Evolutionary conservation across 306 rosid species (phyloP), one percentile per base, ranked within the genome.

Genomic region (Cicer bijugum): DNA sequence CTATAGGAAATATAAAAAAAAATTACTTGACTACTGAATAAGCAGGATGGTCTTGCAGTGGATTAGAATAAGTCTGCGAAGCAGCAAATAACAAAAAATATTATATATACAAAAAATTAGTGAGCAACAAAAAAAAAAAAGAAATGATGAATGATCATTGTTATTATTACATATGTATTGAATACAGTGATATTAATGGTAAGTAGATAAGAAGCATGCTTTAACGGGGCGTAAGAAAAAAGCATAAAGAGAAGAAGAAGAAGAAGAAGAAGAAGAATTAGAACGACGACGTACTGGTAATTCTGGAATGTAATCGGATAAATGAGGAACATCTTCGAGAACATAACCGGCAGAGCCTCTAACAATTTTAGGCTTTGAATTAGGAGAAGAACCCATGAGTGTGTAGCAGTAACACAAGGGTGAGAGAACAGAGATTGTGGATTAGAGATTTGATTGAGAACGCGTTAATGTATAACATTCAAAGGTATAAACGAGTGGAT

Each of bases 11-110:
- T 35, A 59, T 6, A 2, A 59, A 59, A 1, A 59, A 1, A 75
- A 70, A 74, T 74, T 81, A 95, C 97, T 91, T 95, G 45, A 95
- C 99, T 0, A 90, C 99, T 8, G 99, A 95, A 77, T 91, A 95
- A 6, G 97, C 96, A 52, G 97, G 88, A 82, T 90, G 90, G 84
- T 88, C 89, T 81, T 95, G 96, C 84, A 95, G 82, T 1, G 96
- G 99, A 87, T 95, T 95, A 10, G 88, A 20, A 84, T 85, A 80
- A 3, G 91, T 87, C 97, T 94, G 87, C 74, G 63, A 42, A n/a
- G 53, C 55, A 80, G 4, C 62, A 44, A 64, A 40, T 58, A 57
- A 48, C 12, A 47, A 67, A 2, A 33, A 11, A 28, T 6, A 28
- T 28, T 28, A 28, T 28, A 28, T 8, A 57, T 4, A 52, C 9